These are phyloP conservation scores for Colletotrichum sp. DNA, from an alignment of 2,329 filamentous ascomycete genomes.

Conservation along the genomic window DNA sequence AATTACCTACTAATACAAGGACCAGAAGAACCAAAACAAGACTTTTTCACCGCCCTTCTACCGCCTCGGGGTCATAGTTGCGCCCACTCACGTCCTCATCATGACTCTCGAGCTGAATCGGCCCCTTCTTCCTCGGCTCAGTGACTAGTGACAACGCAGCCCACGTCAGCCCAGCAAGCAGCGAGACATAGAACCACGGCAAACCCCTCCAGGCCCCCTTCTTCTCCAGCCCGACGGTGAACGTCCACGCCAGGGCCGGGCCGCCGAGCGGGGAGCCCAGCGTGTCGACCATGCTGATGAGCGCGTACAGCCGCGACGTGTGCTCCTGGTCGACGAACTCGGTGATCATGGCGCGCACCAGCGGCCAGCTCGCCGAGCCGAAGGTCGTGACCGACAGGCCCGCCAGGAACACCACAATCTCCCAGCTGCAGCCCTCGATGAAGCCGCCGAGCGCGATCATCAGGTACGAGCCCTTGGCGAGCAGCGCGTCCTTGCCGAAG, in stretches of 20 bases:
- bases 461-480: slow-evolving; percentile 36
- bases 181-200: slow-evolving; percentile 43
- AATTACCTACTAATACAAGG: background rate
- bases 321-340: slow-evolving; percentile 40
- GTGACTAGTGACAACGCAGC: slow-evolving; percentile 34
- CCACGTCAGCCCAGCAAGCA: slow-evolving; percentile 32
- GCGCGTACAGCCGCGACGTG: slow-evolving; percentile 45
- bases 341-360: slow-evolving; percentile 44
- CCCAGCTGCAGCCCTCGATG: slow-evolving; percentile 37
- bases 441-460: slow-evolving; percentile 36
- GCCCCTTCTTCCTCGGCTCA: slow-evolving; percentile 31
- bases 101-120: background rate
- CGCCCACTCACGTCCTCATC: background rate
- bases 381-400: slow-evolving; percentile 41
- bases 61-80: slow-evolving; percentile 1
- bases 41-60: background rate
- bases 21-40: background rate
- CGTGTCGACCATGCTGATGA: slow-evolving; percentile 44
- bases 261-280: slow-evolving; percentile 43
- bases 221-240: slow-evolving; percentile 37
- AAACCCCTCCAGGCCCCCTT: slow-evolving; percentile 41
- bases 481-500: slow-evolving; percentile 41
- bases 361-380: slow-evolving; percentile 41
- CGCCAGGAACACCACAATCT: slow-evolving; percentile 37
- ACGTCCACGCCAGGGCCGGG: slow-evolving; percentile 42